Conservation (phyloP, 306 rosid species). For the Trifolium dubium region DNA sequence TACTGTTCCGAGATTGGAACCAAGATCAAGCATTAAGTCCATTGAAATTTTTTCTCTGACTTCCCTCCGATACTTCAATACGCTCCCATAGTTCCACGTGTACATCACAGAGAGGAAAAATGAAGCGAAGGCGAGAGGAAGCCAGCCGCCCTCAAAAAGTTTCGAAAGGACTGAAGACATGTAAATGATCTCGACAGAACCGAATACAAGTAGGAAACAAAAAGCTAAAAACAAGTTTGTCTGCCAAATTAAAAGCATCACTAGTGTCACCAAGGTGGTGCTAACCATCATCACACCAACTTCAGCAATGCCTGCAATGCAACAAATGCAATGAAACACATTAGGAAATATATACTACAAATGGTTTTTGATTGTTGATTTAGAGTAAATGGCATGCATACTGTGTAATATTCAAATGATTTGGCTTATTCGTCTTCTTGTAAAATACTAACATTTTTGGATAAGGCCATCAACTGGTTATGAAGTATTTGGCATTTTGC, state of each 20-base stretch:
- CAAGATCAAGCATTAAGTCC: conserved; percentile 85
- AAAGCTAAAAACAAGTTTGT: conserved; percentile 80
- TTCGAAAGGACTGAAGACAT: conserved; percentile 82
- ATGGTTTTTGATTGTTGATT: background rate
- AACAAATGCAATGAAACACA: conserved; percentile 31
- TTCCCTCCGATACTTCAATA: conserved; percentile 85
- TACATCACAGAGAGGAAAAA: conserved; percentile 90
- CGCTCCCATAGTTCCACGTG: conserved; percentile 98
- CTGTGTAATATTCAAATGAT: too few species aligned
- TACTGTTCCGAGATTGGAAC: conserved; percentile 87
- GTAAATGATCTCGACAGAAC: conserved; percentile 83
- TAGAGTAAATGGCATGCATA: too few species aligned
- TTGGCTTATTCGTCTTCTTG: too few species aligned
- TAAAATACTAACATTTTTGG: too few species aligned
- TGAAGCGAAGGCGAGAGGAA: conserved; percentile 86
- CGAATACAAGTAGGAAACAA: conserved; percentile 73
- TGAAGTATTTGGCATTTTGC: too few species aligned
- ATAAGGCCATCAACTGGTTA: too few species aligned
- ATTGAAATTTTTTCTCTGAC: conserved; percentile 80
- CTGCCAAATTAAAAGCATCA: conserved; percentile 95
- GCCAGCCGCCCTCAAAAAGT: conserved; percentile 86
- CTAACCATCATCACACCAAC: conserved; percentile 98
- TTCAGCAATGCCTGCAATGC: conserved; percentile 94
- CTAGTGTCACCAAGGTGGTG: conserved; percentile 89
- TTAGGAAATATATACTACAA: conserved; percentile 33